Base-by-base conservation (phyloP, 441 rosid species). In the Raphanus hybrid region DNA sequence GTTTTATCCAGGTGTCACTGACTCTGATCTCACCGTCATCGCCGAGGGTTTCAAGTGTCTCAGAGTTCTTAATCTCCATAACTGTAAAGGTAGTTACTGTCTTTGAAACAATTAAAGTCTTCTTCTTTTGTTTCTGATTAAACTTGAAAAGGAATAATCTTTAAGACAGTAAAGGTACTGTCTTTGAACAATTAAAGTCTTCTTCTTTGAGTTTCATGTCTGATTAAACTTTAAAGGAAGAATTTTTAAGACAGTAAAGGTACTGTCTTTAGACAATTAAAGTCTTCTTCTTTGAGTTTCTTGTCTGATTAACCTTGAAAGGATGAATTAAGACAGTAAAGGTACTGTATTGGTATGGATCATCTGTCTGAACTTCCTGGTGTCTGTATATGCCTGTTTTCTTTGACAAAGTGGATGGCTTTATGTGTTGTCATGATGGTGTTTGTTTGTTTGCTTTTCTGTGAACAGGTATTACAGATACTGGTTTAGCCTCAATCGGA, bases 21-120 rank as follows among this genome's bases (percentile, higher is more conserved):
- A 95, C 74, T 87, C 93, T 59, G 98, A 93, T 84, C 94, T 95
- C 18, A 71, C 85, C 61, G 92, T 91, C 12, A 84, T 95, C 70
- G 87, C 97, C 37, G 78, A 80, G 63, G 97, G 92, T 1, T 91
- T 95, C 76, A 87, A 83, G 80, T 86, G 77, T 81, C 79, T 95
- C 75, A 84, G 80, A 77, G 77, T 89, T 48, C 93, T 91, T 52
- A 82, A 78, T 77, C 80, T 93, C 72, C 90, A 85, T 29, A 81
- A 89, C 76, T 95, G 99, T 85, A 91, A 88, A 89, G 97, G 99
- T 94, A 8, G 34, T 29, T 69, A 61, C 27, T 43, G 34, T 8
- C 0, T 70, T 59, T 57, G 10, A 27, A 48, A 70, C 67, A 52
- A 34, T 37, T 11, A 50, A 62, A 50, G 14, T 6, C 5, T 48